Evolutionary conservation across 2,329 filamentous ascomycete genomes (phyloP).

Genomic region (Ascochyta lentis): DNA sequence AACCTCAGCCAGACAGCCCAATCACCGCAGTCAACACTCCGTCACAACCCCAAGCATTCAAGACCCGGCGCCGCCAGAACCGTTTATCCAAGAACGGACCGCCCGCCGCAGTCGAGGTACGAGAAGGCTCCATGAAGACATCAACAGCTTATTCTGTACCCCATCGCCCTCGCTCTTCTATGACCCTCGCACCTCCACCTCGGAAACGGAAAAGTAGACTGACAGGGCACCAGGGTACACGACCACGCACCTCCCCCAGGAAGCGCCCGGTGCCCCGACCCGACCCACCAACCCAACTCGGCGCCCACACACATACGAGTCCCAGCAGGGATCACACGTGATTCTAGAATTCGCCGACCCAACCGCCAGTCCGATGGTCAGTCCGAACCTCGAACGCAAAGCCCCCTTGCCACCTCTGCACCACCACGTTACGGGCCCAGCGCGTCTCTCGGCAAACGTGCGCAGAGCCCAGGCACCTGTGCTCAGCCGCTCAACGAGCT

Average conservation of each 20-base stretch:
- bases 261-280: background rate
- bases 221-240: slow-evolving; percentile 24
- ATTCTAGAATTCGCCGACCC: slow-evolving; percentile 4
- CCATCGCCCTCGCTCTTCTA: background rate
- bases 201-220: slow-evolving; percentile 9
- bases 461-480: background rate
- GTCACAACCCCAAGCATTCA: background rate
- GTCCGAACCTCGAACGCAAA: background rate
- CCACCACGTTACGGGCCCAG: background rate
- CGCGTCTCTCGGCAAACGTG: background rate
- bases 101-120: slow-evolving; percentile 12
- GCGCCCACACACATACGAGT: background rate
- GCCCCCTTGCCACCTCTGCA: background rate
- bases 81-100: slow-evolving; percentile 4
- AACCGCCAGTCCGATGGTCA: background rate
- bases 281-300: background rate
- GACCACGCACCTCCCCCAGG: slow-evolving; percentile 6
- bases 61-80: background rate
- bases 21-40: slow-evolving; percentile 5
- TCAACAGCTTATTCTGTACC: background rate
- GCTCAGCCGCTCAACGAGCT: slow-evolving; percentile 2
- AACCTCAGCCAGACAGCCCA: background rate
- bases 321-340: background rate
- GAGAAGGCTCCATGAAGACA: background rate
- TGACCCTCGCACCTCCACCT: background rate